Evolutionary conservation across 768 basidiomycete species (phyloP).

Genomic region (Butyriboletus loyo): DNA sequence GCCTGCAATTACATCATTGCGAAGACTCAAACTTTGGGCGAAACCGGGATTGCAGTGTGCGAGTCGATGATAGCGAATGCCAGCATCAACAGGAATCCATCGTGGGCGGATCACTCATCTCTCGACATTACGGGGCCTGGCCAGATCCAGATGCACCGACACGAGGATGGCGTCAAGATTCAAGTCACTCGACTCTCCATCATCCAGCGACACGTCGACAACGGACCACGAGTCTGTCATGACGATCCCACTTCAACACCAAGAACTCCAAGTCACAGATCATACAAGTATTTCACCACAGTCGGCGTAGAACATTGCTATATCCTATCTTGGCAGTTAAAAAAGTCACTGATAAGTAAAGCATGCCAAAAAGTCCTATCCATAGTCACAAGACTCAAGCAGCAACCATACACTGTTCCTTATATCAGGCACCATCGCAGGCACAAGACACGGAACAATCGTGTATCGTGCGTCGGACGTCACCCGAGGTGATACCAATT

Average conservation of each 20-base stretch:
- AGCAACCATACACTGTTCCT: neutral
- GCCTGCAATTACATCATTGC: neutral
- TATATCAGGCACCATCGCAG: neutral
- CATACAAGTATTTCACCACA: neutral
- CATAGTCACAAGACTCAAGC: neutral
- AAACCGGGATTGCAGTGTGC: no score
- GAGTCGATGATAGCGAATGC: no score
- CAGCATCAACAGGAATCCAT: no score
- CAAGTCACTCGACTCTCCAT: neutral
- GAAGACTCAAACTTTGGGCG: no score
- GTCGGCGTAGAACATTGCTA: neutral
- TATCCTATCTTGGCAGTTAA: neutral
- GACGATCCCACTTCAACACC: neutral
- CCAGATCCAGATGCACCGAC: neutral
- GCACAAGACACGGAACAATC: neutral
- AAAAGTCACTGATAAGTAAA: neutral
- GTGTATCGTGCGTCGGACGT: neutral
- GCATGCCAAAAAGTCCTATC: neutral
- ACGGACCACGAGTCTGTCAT: neutral
- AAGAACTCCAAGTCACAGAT: neutral
- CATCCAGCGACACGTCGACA: neutral
- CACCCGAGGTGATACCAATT: slow-evolving; percentile 13
- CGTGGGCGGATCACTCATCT: no score
- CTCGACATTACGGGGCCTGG: neutral
- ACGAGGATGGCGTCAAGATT: neutral